These are phyloP conservation scores for Arthrinium puccinioides DNA, from an alignment of 2,329 filamentous ascomycete species.

Conservation along the genomic window DNA sequence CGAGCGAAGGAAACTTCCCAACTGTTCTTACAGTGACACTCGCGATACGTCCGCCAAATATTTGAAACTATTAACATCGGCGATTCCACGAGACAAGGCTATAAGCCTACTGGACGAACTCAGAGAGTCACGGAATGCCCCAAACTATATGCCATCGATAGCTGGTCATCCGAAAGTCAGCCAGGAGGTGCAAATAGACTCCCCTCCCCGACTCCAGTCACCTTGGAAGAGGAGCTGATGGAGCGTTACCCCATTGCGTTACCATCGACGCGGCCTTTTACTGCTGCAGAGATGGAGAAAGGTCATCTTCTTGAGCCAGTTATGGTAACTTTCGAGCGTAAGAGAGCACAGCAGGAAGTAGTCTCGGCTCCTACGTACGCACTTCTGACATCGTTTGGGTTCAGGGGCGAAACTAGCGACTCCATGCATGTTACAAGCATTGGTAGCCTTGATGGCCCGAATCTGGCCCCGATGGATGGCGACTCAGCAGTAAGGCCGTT, in stretches of 20 bases:
- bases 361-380: neutral
- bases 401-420: neutral
- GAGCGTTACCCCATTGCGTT: neutral
- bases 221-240: conserved; percentile 1
- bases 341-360: neutral
- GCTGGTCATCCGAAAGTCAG: too few relatives aligned
- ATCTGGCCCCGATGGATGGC: neutral
- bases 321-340: neutral
- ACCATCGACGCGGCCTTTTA: neutral
- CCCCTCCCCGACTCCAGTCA: too few relatives aligned
- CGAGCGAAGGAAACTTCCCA: too few relatives aligned
- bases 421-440: neutral
- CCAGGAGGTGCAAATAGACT: too few relatives aligned
- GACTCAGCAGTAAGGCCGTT: neutral
- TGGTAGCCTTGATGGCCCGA: too few relatives aligned
- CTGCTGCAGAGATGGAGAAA: neutral
- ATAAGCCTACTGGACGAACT: too few relatives aligned
- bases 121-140: too few relatives aligned
- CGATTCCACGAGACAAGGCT: too few relatives aligned
- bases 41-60: too few relatives aligned
- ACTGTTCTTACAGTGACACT: too few relatives aligned
- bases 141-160: too few relatives aligned
- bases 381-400: neutral
- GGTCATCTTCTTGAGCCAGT: conserved; percentile 1
- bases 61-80: too few relatives aligned